These are phyloP conservation scores for Claviceps citrina DNA, from an alignment of 2,329 filamentous ascomycete genomes.

Conservation along the genomic window DNA sequence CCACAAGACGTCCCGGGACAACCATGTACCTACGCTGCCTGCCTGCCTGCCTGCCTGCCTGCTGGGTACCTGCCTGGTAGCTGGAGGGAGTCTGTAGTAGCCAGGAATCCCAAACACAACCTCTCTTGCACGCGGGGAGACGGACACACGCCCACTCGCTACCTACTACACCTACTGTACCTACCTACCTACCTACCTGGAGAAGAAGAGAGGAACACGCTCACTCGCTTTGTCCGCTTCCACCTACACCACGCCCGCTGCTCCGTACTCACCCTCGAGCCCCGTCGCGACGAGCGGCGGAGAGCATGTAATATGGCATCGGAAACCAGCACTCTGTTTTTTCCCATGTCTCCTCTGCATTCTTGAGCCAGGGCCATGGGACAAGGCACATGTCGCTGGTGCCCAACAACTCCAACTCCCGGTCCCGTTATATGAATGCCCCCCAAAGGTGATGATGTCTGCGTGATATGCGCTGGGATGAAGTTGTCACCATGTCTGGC, in stretches of 20 bases:
- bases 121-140: slow-evolving; percentile 3
- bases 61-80: too few relatives aligned
- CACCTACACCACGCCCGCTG: background rate
- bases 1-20: background rate
- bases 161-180: too few relatives aligned
- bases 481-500: slow-evolving; percentile 6
- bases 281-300: slow-evolving; percentile 4
- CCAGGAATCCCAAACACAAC: slow-evolving; percentile 4
- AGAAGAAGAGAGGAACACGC: slow-evolving; percentile 2
- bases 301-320: slow-evolving; percentile 5
- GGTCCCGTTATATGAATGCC: background rate
- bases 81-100: too few relatives aligned
- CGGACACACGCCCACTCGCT: background rate
- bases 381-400: slow-evolving; percentile 3
- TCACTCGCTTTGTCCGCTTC: background rate
- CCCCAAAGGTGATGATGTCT: slow-evolving; percentile 1
- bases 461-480: slow-evolving; percentile 4
- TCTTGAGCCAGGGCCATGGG: slow-evolving; percentile 6
- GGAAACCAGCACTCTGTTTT: slow-evolving; percentile 3
- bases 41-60: too few relatives aligned
- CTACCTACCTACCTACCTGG: too few relatives aligned
- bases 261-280: background rate
- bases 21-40: too few relatives aligned
- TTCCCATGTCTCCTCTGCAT: slow-evolving; percentile 2
- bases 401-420: too few relatives aligned